These are phyloP conservation scores for Obba rivulosa DNA, from an alignment of 768 basidiomycete species.

Conservation along the genomic window DNA sequence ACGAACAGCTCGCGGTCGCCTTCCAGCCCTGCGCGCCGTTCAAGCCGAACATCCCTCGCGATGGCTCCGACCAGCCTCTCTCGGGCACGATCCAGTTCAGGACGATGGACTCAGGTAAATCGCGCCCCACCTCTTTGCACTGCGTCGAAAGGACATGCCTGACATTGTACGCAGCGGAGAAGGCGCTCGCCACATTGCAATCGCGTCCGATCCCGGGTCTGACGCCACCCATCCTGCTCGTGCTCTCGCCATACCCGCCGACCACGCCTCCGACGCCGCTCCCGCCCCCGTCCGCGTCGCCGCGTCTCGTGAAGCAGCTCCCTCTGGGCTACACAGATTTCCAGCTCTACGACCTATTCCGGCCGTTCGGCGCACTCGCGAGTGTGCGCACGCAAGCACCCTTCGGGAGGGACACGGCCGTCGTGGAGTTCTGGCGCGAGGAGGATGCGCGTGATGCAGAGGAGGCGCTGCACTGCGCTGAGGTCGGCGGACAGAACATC, in stretches of 20 bases:
- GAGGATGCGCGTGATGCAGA: slow-evolving; percentile 78
- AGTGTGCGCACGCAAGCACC: slow-evolving; percentile 70
- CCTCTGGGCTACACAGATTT: slow-evolving; percentile 63
- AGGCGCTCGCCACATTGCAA: slow-evolving; percentile 81
- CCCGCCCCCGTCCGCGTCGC: slow-evolving; percentile 70
- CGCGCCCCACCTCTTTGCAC: not conserved
- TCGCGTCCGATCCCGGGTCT: slow-evolving; percentile 63
- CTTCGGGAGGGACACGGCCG: slow-evolving; percentile 71
- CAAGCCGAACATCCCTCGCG: slow-evolving; percentile 70
- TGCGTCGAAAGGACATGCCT: slow-evolving; percentile 1
- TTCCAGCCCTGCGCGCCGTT: slow-evolving; percentile 76
- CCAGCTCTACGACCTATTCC: slow-evolving; percentile 79
- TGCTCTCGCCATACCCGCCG: slow-evolving; percentile 80
- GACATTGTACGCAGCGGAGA: slow-evolving; percentile 56
- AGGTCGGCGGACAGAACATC: slow-evolving; percentile 80
- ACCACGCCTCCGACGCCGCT: slow-evolving; percentile 70
- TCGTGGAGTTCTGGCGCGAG: slow-evolving; percentile 85
- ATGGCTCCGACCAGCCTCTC: slow-evolving; percentile 44
- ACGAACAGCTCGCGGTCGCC: slow-evolving; percentile 71
- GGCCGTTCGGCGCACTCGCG: slow-evolving; percentile 78
- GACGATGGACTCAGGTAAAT: slow-evolving; percentile 71
- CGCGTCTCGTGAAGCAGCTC: slow-evolving; percentile 82
- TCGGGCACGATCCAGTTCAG: slow-evolving; percentile 83
- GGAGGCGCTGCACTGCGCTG: slow-evolving; percentile 77
- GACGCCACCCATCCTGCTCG: slow-evolving; percentile 52